phyloP scores from a whole-genome alignment of 768 basidiomycete species.

The Russula olivacea region DNA sequence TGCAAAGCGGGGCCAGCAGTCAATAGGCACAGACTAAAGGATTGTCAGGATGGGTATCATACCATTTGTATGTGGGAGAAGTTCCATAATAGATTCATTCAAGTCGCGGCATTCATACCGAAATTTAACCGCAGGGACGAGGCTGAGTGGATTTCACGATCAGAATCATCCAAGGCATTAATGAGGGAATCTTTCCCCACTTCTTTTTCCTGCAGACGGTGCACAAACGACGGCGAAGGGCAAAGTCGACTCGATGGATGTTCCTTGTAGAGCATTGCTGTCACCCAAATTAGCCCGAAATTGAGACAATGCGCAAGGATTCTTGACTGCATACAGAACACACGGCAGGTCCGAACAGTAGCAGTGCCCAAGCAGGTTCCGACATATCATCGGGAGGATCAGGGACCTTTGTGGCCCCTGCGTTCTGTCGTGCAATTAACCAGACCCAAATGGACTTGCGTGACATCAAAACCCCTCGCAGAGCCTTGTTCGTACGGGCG shows the following conservation, averaged over 20 bases:
- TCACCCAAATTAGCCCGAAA: neutral
- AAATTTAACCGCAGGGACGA: slow-evolving; percentile 15
- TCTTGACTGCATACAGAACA: slow-evolving; percentile 14
- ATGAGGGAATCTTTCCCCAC: neutral
- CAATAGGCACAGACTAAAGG: too few relatives aligned
- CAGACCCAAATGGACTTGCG: slow-evolving; percentile 23
- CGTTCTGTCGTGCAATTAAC: slow-evolving; percentile 13
- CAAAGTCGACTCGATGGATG: slow-evolving; percentile 21
- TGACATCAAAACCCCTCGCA: slow-evolving; percentile 22
- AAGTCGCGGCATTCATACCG: slow-evolving; percentile 7
- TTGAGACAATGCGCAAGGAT: neutral
- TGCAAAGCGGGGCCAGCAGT: neutral
- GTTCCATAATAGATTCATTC: slow-evolving; percentile 19
- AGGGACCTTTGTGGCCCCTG: slow-evolving; percentile 7
- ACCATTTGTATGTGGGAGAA: slow-evolving; percentile 21
- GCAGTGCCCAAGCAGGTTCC: slow-evolving; percentile 23
- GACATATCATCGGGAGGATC: slow-evolving; percentile 24
- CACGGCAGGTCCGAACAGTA: slow-evolving; percentile 20
- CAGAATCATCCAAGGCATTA: neutral
- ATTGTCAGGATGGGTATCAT: neutral
- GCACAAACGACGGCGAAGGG: slow-evolving; percentile 22
- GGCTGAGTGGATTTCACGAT: neutral
- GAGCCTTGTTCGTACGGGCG: slow-evolving; percentile 21
- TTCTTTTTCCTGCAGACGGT: slow-evolving; percentile 14
- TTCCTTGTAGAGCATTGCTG: slow-evolving; percentile 19